These are phyloP conservation scores for Lactarius sp. DNA, from an alignment of 768 basidiomycete genomes.

Conservation along the genomic window DNA sequence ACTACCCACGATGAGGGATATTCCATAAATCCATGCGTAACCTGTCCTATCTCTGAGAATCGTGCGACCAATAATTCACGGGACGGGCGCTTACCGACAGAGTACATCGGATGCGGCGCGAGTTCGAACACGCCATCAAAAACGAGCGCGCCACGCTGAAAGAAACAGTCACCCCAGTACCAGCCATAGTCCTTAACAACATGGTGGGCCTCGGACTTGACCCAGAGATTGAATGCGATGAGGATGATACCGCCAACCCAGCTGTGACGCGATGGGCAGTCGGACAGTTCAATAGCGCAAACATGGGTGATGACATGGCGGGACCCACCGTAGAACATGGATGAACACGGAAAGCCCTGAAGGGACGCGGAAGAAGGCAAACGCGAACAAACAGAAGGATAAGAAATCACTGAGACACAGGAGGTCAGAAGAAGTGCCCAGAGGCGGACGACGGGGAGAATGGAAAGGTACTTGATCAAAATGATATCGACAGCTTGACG, in stretches of 20 bases:
- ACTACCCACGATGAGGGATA: slow-evolving; percentile 85
- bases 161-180: slow-evolving; percentile 95
- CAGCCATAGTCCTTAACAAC: slow-evolving; percentile 98
- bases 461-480: slow-evolving; percentile 74
- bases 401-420: slow-evolving; percentile 70
- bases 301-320: neutral
- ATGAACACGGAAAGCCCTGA: slow-evolving; percentile 64
- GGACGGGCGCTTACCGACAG: slow-evolving; percentile 49
- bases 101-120: slow-evolving; percentile 95
- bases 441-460: neutral
- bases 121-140: slow-evolving; percentile 98
- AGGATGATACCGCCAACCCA: slow-evolving; percentile 85
- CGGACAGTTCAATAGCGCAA: slow-evolving; percentile 10
- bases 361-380: slow-evolving; percentile 87
- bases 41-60: slow-evolving; percentile 39
- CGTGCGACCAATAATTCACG: neutral
- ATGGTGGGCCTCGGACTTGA: slow-evolving; percentile 95
- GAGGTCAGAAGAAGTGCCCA: slow-evolving; percentile 3
- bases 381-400: slow-evolving; percentile 92
- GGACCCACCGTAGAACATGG: slow-evolving; percentile 67
- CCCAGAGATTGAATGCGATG: slow-evolving; percentile 96
- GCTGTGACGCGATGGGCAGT: slow-evolving; percentile 35
- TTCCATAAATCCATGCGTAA: slow-evolving; percentile 97
- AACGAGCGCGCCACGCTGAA: slow-evolving; percentile 86
- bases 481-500: slow-evolving; percentile 95